Percentiles rank a stretch among this genome's conserved stretches.
Evolutionary conservation across 352 stramenopile genomes (phyloP).

Genomic region (Pythium apleroticum): DNA sequence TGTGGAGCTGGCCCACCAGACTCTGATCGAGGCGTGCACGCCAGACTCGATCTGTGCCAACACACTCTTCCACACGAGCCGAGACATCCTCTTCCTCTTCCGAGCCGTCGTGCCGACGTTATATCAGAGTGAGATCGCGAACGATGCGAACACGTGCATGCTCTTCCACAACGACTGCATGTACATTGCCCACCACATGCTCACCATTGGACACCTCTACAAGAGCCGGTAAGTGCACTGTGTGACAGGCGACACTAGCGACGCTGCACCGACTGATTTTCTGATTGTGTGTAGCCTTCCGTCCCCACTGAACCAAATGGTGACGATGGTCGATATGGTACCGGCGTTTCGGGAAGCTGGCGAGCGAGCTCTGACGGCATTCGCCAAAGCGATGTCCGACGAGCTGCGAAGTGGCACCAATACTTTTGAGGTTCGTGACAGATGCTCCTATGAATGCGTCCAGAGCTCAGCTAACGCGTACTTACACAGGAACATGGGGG

Average conservation of each 20-base stretch:
- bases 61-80: conserved; percentile 77
- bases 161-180: conserved; percentile 87
- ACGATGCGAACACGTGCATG: conserved; percentile 66
- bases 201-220: conserved; percentile 71
- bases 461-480: not conserved
- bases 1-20: conserved; percentile 64
- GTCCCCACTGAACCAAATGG: conserved; percentile 50
- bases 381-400: conserved; percentile 38
- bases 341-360: conserved; percentile 59
- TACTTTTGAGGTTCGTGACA: conserved; percentile 37
- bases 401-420: conserved; percentile 43
- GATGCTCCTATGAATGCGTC: not conserved
- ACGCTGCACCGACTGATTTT: not conserved
- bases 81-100: conserved; percentile 76
- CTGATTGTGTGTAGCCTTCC: conserved; percentile 37
- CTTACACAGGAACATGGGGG: conserved; percentile 16
- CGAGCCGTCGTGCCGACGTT: conserved; percentile 64
- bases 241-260: not conserved
- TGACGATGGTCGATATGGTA: conserved; percentile 83
- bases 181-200: conserved; percentile 81
- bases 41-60: conserved; percentile 41
- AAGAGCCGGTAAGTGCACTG: conserved; percentile 58
- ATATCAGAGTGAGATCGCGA: conserved; percentile 63
- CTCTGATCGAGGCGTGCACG: conserved; percentile 60
- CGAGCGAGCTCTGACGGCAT: conserved; percentile 54